Conservation (phyloP, 106 monocot species). For the Dendrobium nobile region DNA sequence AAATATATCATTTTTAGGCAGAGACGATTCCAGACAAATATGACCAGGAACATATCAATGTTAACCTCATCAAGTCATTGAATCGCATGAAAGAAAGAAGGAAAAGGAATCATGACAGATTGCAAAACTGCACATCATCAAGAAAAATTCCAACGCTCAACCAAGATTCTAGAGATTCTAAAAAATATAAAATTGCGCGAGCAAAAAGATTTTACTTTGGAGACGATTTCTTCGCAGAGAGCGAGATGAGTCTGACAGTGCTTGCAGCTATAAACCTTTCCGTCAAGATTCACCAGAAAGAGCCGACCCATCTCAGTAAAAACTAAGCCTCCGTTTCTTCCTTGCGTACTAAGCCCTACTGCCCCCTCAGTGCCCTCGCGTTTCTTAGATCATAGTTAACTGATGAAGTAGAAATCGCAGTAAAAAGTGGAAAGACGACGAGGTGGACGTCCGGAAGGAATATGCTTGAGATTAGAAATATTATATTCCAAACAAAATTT, state of each 20-base stretch:
- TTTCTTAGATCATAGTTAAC: background rate
- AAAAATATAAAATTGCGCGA: background rate
- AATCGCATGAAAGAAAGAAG: too few relatives aligned
- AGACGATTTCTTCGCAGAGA: slow-evolving; percentile 37
- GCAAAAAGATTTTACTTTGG: slow-evolving; percentile 28
- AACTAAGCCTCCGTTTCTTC: background rate
- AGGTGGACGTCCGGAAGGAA: too few relatives aligned
- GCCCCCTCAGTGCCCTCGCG: background rate
- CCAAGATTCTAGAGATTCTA: background rate
- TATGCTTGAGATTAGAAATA: background rate
- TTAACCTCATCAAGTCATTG: too few relatives aligned
- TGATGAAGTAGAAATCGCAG: background rate
- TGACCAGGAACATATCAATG: too few relatives aligned
- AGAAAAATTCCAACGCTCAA: background rate
- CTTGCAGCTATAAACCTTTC: slow-evolving; percentile 74
- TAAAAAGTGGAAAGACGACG: too few relatives aligned
- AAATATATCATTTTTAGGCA: background rate
- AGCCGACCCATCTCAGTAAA: slow-evolving; percentile 44
- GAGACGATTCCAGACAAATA: too few relatives aligned
- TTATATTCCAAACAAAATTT: background rate
- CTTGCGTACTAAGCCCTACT: background rate
- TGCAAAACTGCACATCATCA: background rate
- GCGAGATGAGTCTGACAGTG: slow-evolving; percentile 40
- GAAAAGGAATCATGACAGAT: background rate
- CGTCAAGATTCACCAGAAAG: slow-evolving; percentile 45